These are phyloP conservation scores for Penicillium riverlandense DNA, from an alignment of 495 filamentous ascomycete genomes.

Conservation along the genomic window DNA sequence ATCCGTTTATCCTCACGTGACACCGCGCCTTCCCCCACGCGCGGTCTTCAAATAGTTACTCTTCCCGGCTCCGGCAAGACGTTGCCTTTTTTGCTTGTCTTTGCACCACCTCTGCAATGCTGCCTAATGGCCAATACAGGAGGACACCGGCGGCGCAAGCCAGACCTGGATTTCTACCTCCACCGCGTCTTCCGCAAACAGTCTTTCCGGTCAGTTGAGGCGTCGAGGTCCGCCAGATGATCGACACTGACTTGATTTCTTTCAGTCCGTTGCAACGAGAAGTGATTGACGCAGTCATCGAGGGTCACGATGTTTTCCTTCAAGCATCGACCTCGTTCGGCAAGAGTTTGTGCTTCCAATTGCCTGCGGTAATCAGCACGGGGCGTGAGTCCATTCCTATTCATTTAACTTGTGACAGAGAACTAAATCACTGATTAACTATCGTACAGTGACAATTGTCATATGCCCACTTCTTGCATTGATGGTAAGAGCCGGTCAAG, in stretches of 20 bases:
- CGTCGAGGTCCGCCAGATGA: neutral
- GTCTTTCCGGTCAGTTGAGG: constrained; percentile 53
- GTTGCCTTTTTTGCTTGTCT: neutral
- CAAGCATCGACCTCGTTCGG: constrained; percentile 96
- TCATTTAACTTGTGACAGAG: neutral
- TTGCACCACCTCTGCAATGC: constrained; percentile 12
- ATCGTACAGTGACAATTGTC: constrained; percentile 70
- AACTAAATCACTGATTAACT: neutral
- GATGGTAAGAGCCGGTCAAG: constrained; percentile 52
- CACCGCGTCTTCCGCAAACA: constrained; percentile 74
- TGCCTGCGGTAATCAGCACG: constrained; percentile 80
- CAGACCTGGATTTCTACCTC: constrained; percentile 81
- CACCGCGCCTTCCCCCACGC: constrained; percentile 1
- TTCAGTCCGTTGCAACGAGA: constrained; percentile 77
- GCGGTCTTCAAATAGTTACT: neutral
- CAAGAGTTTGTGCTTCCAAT: constrained; percentile 90
- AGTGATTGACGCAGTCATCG: constrained; percentile 72
- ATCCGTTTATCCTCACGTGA: constrained; percentile 5
- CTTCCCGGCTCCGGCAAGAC: neutral
- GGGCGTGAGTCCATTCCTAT: constrained; percentile 54
- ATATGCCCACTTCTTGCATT: constrained; percentile 84
- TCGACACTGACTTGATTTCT: constrained; percentile 4
- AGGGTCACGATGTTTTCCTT: constrained; percentile 85
- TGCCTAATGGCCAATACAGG: constrained; percentile 16
- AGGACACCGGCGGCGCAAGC: constrained; percentile 17